These are phyloP conservation scores for Mikania micrantha DNA, from an alignment of 129 eudicot genomes.

Conservation along the genomic window DNA sequence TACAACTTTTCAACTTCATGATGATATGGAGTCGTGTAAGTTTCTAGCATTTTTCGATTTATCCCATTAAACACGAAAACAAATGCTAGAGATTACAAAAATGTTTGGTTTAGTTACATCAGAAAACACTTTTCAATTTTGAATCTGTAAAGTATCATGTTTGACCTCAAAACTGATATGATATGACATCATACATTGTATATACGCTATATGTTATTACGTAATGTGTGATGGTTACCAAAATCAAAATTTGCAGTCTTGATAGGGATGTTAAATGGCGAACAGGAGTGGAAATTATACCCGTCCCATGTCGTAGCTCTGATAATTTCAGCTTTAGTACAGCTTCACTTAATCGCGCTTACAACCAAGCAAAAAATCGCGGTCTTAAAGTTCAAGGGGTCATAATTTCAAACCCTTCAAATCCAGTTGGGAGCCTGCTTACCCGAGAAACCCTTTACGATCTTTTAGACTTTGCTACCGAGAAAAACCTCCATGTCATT, in stretches of 20 bases:
- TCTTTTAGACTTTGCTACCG: conserved; percentile 75
- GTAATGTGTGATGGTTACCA: conserved; percentile 10
- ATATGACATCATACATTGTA: not conserved
- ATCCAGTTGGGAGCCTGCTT: conserved; percentile 60
- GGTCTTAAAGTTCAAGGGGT: conserved; percentile 75
- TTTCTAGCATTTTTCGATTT: conserved; percentile 22
- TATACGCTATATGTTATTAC: not conserved
- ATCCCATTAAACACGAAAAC: conserved; percentile 13
- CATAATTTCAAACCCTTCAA: conserved; percentile 73
- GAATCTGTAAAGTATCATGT: conserved; percentile 19
- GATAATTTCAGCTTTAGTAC: conserved; percentile 57
- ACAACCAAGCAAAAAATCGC: conserved; percentile 75
- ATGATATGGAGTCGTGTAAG: conserved; percentile 27
- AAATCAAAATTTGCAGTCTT: conserved; percentile 37
- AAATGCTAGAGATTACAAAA: conserved; percentile 5
- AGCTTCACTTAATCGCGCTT: conserved; percentile 64
- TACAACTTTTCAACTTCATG: conserved; percentile 35
- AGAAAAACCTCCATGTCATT: conserved; percentile 77
- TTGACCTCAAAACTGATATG: conserved; percentile 26
- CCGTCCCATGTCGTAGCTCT: conserved; percentile 87
- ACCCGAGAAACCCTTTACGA: conserved; percentile 54
- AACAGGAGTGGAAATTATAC: conserved; percentile 76
- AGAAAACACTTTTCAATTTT: conserved; percentile 10
- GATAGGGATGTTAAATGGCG: conserved; percentile 91
- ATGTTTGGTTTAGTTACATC: not conserved